A percentile compares a stretch with the other conserved stretches of the same genome.
Conservation (phyloP, 2,329 filamentous ascomycete genomes). For the Helicocarpus griseus region DNA sequence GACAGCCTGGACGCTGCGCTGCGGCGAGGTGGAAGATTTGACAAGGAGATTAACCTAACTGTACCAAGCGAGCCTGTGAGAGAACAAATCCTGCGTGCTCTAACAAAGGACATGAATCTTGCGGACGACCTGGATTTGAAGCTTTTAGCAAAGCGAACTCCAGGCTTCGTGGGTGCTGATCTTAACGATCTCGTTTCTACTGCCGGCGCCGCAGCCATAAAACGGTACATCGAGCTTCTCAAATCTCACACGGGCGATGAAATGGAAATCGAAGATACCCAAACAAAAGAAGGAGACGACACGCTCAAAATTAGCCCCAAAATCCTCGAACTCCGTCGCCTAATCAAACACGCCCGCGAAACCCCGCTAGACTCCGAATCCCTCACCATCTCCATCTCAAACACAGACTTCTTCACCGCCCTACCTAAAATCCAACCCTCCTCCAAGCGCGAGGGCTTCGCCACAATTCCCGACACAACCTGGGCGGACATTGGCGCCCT, state of each 20-base stretch:
- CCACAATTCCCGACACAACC: slow-evolving; percentile 83
- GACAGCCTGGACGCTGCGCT: slow-evolving; percentile 76
- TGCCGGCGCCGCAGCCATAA: slow-evolving; percentile 55
- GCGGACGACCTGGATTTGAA: slow-evolving; percentile 63
- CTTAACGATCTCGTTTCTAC: slow-evolving; percentile 62
- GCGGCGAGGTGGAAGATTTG: slow-evolving; percentile 65
- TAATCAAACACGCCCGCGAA: slow-evolving; percentile 47
- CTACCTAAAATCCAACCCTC: slow-evolving; percentile 69
- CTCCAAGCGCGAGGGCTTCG: slow-evolving; percentile 86
- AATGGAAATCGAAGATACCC: slow-evolving; percentile 45
- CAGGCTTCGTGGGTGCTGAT: slow-evolving; percentile 89
- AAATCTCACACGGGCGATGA: slow-evolving; percentile 35
- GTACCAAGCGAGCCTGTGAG: slow-evolving; percentile 73
- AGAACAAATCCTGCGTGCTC: slow-evolving; percentile 64
- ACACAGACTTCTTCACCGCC: slow-evolving; percentile 63
- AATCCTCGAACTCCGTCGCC: slow-evolving; percentile 38
- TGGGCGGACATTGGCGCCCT: slow-evolving; percentile 90
- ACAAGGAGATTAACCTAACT: slow-evolving; percentile 75
- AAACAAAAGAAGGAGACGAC: neutral
- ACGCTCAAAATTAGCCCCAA: slow-evolving; percentile 26
- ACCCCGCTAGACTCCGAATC: slow-evolving; percentile 44
- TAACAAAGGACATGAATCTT: slow-evolving; percentile 58
- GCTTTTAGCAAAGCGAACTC: slow-evolving; percentile 69
- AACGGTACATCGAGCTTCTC: slow-evolving; percentile 47
- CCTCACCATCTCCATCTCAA: slow-evolving; percentile 48